Conservation (phyloP, 305 asterid genomes). For the Ilex paraguariensis region DNA sequence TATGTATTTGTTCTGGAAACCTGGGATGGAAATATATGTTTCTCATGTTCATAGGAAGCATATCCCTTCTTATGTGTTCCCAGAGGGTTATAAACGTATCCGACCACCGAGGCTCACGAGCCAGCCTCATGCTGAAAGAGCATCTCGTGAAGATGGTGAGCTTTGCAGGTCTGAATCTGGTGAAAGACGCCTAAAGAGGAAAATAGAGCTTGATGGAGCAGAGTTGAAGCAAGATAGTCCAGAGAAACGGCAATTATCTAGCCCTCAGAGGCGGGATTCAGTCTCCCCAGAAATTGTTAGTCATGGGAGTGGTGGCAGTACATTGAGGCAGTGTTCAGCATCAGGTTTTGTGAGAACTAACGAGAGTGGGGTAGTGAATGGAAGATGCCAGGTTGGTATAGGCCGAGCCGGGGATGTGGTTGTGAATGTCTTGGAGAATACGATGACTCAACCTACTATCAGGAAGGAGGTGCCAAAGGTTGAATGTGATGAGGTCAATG, state of each 20-base stretch:
- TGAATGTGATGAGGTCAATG: conserved; percentile 17
- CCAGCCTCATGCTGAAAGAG: conserved; percentile 43
- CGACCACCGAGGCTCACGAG: conserved; percentile 39
- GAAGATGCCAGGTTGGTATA: conserved; percentile 12
- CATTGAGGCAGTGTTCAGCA: conserved; percentile 24
- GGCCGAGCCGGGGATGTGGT: conserved; percentile 8
- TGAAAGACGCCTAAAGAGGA: conserved; percentile 49
- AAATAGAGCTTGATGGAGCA: conserved; percentile 41
- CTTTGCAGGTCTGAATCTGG: conserved; percentile 35
- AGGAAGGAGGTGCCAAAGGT: conserved; percentile 12
- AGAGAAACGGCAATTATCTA: conserved; percentile 49
- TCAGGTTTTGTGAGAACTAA: conserved; percentile 11
- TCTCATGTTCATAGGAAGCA: conserved; percentile 90
- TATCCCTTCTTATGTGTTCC: conserved; percentile 71
- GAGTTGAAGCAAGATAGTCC: conserved; percentile 33
- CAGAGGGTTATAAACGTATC: conserved; percentile 71
- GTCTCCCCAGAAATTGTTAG: conserved; percentile 54
- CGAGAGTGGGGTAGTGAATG: conserved; percentile 16
- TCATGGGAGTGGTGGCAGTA: conserved; percentile 21
- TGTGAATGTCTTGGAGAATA: conserved; percentile 8
- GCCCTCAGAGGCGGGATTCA: conserved; percentile 54
- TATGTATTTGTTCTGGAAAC: conserved; percentile 78
- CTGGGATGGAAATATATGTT: conserved; percentile 85
- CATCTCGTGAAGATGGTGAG: conserved; percentile 34
- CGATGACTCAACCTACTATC: conserved; percentile 3